Conservation (phyloP, 805 yeast species). For the Suhomyces sp. region DNA sequence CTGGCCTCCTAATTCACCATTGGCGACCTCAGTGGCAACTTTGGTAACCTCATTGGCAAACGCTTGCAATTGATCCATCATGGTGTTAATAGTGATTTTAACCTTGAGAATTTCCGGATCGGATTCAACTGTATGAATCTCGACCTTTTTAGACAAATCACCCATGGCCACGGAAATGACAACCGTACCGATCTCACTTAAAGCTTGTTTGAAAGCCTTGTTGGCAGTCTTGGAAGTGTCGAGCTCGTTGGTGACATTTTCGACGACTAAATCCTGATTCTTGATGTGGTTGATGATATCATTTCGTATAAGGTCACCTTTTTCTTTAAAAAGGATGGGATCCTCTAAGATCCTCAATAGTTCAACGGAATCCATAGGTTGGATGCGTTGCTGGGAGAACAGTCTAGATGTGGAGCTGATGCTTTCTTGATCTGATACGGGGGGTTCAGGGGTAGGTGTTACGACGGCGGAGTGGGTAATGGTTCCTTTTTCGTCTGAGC, state of each 20-base stretch:
- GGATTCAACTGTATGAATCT: constrained; percentile 64
- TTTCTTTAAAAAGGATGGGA: constrained; percentile 32
- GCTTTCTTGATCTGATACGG: background rate
- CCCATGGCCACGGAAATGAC: constrained; percentile 89
- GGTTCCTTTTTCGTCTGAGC: background rate
- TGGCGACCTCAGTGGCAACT: constrained; percentile 87
- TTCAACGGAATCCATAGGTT: constrained; percentile 30
- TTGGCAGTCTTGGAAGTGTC: constrained; percentile 51
- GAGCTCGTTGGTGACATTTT: constrained; percentile 29
- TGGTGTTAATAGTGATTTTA: constrained; percentile 77
- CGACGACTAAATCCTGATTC: constrained; percentile 29
- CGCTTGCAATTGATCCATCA: constrained; percentile 85
- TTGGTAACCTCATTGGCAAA: constrained; percentile 81
- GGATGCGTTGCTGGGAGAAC: constrained; percentile 1
- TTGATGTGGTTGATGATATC: constrained; percentile 29
- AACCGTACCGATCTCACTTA: constrained; percentile 80
- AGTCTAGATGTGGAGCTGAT: no score
- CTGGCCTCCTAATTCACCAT: constrained; percentile 88
- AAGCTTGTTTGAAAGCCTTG: constrained; percentile 67
- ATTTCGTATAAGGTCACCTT: constrained; percentile 30
- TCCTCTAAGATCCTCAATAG: constrained; percentile 39
- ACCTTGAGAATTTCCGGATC: constrained; percentile 81
- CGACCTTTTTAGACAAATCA: constrained; percentile 78
- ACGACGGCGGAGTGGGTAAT: no score
- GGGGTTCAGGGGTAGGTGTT: no score